These are phyloP conservation scores for Lasiosphaeria hispida DNA, from an alignment of 495 filamentous ascomycete species.

Conservation along the genomic window DNA sequence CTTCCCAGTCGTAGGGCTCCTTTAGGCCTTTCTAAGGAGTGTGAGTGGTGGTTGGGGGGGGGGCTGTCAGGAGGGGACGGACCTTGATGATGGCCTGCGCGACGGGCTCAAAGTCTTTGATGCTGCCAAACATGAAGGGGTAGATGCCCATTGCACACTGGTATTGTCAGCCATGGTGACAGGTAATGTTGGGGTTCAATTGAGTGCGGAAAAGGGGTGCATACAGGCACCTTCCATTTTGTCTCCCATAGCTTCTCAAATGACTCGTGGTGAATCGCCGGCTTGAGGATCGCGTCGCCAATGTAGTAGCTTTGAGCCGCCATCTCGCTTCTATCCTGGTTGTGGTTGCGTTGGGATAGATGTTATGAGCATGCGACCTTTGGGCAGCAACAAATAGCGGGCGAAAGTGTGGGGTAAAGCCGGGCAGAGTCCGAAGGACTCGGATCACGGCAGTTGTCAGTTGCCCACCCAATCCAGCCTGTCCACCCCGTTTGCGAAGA, in stretches of 20 bases:
- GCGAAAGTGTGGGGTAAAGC: no score
- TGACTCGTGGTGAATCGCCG: slow-evolving; percentile 56
- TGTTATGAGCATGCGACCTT: no score
- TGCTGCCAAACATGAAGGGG: slow-evolving; percentile 67
- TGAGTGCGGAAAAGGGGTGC: background rate
- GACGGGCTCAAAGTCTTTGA: slow-evolving; percentile 65
- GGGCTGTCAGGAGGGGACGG: background rate
- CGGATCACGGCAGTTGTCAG: no score
- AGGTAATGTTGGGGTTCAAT: background rate
- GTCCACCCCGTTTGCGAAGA: no score
- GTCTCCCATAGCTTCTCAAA: slow-evolving; percentile 71
- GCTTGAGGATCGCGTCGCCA: slow-evolving; percentile 17
- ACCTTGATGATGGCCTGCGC: slow-evolving; percentile 57
- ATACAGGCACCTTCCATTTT: slow-evolving; percentile 67
- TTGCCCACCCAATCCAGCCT: no score
- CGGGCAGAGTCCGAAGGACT: no score
- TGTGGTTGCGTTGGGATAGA: background rate
- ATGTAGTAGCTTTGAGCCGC: slow-evolving; percentile 13
- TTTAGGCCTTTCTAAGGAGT: background rate
- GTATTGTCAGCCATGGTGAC: background rate
- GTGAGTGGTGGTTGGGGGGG: background rate
- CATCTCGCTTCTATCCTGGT: background rate
- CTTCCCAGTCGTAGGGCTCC: slow-evolving; percentile 37
- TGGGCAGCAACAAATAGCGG: no score
- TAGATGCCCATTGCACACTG: slow-evolving; percentile 58